phyloP scores from a whole-genome alignment of 2,329 filamentous ascomycete species.

The Talaromyces sp. region DNA sequence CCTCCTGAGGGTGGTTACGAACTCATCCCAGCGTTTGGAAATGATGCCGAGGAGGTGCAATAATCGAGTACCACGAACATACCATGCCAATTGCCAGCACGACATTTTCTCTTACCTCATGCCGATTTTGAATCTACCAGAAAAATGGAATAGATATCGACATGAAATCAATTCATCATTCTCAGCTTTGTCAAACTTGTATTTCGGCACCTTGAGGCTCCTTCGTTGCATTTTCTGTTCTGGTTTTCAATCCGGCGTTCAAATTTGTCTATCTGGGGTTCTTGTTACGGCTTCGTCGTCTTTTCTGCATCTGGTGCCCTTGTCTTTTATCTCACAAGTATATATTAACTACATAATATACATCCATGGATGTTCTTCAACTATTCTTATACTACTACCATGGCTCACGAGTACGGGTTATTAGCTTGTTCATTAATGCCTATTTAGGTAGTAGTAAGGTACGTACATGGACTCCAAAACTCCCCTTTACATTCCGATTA shows the following conservation, averaged over 20 bases:
- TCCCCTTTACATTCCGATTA: neutral
- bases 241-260: neutral
- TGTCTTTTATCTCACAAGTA: neutral
- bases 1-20: conserved; percentile 84
- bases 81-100: neutral
- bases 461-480: neutral
- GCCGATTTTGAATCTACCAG: neutral
- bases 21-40: conserved; percentile 51
- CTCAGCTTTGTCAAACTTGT: neutral
- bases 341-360: conserved; percentile 10
- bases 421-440: neutral
- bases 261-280: neutral
- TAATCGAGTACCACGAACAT: neutral
- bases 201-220: neutral
- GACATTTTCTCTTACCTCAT: too few relatives aligned
- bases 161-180: neutral
- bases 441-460: neutral
- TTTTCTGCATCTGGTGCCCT: neutral
- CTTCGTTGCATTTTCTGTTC: conserved; percentile 4
- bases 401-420: neutral
- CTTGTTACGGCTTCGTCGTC: neutral
- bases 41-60: conserved; percentile 1
- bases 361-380: neutral
- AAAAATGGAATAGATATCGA: neutral
- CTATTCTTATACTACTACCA: neutral